These are phyloP conservation scores for Rhodotorula sp. DNA, from an alignment of 1,284 basidiomycete species.

Conservation along the genomic window DNA sequence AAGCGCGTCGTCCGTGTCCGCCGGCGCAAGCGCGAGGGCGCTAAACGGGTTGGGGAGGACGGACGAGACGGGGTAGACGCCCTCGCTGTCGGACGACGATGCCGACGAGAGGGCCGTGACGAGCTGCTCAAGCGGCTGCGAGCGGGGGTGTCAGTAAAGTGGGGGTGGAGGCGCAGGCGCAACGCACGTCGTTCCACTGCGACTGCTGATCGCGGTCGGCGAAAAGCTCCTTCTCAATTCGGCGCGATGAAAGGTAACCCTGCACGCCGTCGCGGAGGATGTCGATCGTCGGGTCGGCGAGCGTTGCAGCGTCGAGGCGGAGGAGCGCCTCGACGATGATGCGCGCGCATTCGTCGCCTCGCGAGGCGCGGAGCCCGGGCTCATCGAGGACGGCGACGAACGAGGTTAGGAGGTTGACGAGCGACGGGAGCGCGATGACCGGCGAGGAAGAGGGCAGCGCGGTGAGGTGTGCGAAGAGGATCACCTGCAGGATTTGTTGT, in stretches of 20 bases:
- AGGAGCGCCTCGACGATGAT: slow-evolving; percentile 46
- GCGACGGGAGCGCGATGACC: slow-evolving; percentile 32
- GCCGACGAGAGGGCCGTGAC: slow-evolving; percentile 24
- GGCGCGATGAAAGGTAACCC: slow-evolving; percentile 31
- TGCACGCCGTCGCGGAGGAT: slow-evolving; percentile 34
- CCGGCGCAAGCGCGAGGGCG: slow-evolving; percentile 7
- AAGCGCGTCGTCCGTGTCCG: slow-evolving; percentile 52
- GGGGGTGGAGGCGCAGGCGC: accelerated
- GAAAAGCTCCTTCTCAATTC: slow-evolving; percentile 40
- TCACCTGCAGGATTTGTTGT: slow-evolving; percentile 61
- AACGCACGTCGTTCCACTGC: slow-evolving; percentile 42
- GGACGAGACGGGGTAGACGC: slow-evolving; percentile 42
- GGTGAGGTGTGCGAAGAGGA: slow-evolving; percentile 85
- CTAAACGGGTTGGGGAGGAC: slow-evolving; percentile 42
- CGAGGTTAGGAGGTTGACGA: slow-evolving; percentile 40
- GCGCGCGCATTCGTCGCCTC: slow-evolving; percentile 47
- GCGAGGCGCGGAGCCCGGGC: slow-evolving; percentile 42
- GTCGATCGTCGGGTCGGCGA: slow-evolving; percentile 19
- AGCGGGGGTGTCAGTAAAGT: not conserved
- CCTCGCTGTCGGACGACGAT: slow-evolving; percentile 8
- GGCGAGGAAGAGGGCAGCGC: slow-evolving; percentile 43
- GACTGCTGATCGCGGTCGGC: slow-evolving; percentile 35
- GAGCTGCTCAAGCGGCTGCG: slow-evolving; percentile 30
- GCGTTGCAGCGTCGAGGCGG: slow-evolving; percentile 20
- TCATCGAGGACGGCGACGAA: slow-evolving; percentile 47